These are phyloP conservation scores for Apophysomyces variabilis DNA, from an alignment of 371 early-diverging fungal species.

Conservation along the genomic window DNA sequence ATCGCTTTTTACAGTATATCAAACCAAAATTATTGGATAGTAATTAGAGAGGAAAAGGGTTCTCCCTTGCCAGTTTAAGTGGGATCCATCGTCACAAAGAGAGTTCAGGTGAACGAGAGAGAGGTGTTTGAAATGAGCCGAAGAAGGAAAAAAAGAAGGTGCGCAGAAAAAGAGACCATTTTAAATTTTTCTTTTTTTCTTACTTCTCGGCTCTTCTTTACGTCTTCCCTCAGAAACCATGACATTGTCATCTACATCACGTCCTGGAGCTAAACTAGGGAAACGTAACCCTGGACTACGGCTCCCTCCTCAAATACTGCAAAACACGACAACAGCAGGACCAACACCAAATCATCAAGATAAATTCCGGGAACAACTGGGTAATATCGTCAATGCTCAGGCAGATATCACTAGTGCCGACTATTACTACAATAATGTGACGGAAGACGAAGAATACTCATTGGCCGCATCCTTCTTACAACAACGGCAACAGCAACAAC, in stretches of 20 bases:
- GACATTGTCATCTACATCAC: constrained; percentile 7
- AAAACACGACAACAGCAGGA: constrained; percentile 21
- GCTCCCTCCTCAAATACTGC: constrained; percentile 26
- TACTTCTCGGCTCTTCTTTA: background rate
- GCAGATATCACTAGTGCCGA: constrained; percentile 18
- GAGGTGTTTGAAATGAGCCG: constrained; percentile 6
- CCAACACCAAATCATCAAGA: constrained; percentile 6
- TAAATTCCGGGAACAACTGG: constrained; percentile 41
- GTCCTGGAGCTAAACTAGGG: background rate
- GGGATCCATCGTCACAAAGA: no score
- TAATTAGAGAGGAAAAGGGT: no score
- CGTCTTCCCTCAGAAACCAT: background rate
- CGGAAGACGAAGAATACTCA: constrained; percentile 28
- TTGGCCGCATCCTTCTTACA: constrained; percentile 32
- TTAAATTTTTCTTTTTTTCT: background rate
- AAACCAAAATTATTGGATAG: no score
- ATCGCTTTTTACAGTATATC: no score
- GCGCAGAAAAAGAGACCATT: background rate
- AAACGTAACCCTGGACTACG: constrained; percentile 30
- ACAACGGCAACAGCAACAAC: constrained; percentile 14
- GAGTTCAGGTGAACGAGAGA: background rate
- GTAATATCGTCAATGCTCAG: constrained; percentile 42
- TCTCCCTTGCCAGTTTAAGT: no score
- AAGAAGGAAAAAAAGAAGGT: constrained; percentile 10
- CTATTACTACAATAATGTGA: background rate